Percentiles rank a stretch among this genome's conserved stretches.
phyloP scores from a whole-genome alignment of 352 stramenopile species.

The Phytophthora aleatoria region DNA sequence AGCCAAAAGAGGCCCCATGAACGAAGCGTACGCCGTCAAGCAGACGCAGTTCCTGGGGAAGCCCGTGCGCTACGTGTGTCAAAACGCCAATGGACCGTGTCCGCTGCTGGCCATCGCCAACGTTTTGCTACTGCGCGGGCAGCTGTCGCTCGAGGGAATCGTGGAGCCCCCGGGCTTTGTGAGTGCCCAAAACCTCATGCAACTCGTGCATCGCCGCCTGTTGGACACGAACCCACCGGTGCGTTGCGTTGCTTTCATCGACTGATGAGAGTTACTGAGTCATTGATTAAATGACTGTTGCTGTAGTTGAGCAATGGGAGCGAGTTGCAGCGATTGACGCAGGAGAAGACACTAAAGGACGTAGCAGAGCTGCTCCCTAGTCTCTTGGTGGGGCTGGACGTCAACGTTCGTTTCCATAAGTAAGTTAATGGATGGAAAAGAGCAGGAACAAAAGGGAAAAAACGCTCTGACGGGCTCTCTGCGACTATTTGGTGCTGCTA shows the following conservation, averaged over 20 bases:
- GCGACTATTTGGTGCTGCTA: slow-evolving; percentile 21
- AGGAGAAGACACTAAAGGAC: slow-evolving; percentile 90
- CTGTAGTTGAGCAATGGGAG: slow-evolving; percentile 46
- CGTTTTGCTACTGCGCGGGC: slow-evolving; percentile 92
- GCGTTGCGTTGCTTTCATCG: background rate
- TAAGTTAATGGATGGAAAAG: slow-evolving; percentile 29
- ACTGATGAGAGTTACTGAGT: background rate
- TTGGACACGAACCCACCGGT: slow-evolving; percentile 84
- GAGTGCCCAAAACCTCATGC: slow-evolving; percentile 90
- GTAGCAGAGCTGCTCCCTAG: slow-evolving; percentile 92
- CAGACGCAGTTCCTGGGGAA: slow-evolving; percentile 78
- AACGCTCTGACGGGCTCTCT: background rate
- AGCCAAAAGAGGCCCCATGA: slow-evolving; percentile 29
- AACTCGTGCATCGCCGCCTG: slow-evolving; percentile 89
- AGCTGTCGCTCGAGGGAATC: slow-evolving; percentile 78
- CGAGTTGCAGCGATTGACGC: slow-evolving; percentile 66
- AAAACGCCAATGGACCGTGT: slow-evolving; percentile 98
- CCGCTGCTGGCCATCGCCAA: slow-evolving; percentile 97
- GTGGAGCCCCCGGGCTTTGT: slow-evolving; percentile 75
- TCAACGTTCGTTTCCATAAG: slow-evolving; percentile 97
- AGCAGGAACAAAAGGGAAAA: background rate
- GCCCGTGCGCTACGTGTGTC: slow-evolving; percentile 90
- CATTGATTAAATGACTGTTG: slow-evolving; percentile 9
- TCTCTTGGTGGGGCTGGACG: slow-evolving; percentile 96
- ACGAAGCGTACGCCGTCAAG: slow-evolving; percentile 86